Percentiles rank a stretch among this genome's conserved stretches.
phyloP scores from a whole-genome alignment of 116 monocot genomes.

The Trichopus zeylanicus region DNA sequence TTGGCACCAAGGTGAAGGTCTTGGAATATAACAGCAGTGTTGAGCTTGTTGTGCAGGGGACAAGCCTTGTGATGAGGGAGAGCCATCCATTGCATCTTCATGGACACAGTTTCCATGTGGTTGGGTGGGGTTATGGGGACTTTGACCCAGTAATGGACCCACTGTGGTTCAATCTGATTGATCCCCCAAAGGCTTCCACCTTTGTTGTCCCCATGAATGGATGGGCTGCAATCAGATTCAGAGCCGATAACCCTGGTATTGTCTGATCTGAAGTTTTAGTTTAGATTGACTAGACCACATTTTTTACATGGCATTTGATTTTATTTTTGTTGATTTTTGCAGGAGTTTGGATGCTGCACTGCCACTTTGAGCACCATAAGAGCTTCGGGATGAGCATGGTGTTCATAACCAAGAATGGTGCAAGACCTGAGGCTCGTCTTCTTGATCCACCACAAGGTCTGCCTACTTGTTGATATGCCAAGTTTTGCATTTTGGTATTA shows the following conservation, averaged over 20 bases:
- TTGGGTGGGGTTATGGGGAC: conserved; percentile 34
- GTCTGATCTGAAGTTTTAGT: too few relatives aligned
- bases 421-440: conserved; percentile 1
- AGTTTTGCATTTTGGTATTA: too few relatives aligned
- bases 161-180: conserved; percentile 21
- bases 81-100: conserved; percentile 47
- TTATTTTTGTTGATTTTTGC: too few relatives aligned
- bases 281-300: too few relatives aligned
- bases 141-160: conserved; percentile 27
- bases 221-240: conserved; percentile 28
- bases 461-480: conserved; percentile 42
- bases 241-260: conserved; percentile 27
- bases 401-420: conserved; percentile 38
- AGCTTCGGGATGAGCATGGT: conserved; percentile 51
- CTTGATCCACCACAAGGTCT: conserved; percentile 29
- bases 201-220: conserved; percentile 19
- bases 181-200: conserved; percentile 28
- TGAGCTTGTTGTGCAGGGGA: conserved; percentile 46
- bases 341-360: conserved; percentile 42
- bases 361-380: conserved; percentile 34
- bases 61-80: conserved; percentile 14
- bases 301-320: too few relatives aligned
- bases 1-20: conserved; percentile 25
- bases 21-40: conserved; percentile 20
- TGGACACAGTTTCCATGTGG: conserved; percentile 35